Conservation (phyloP, 345 rosid species). For the Corchorus capsularis region DNA sequence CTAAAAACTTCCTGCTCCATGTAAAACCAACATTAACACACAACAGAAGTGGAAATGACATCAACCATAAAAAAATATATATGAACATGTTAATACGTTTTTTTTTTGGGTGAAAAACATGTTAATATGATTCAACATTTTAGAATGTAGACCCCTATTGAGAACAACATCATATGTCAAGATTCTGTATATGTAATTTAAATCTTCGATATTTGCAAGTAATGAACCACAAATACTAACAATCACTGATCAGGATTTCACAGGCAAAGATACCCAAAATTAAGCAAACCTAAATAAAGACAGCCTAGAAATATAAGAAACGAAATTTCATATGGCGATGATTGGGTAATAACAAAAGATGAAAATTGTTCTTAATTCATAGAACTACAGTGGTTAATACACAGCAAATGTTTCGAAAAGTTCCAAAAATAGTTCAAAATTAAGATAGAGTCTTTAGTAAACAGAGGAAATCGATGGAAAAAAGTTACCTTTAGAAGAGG, state of each 20-base stretch:
- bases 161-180: neutral
- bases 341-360: too few species aligned
- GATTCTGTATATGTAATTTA: neutral
- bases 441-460: too few species aligned
- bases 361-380: too few species aligned
- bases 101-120: too few species aligned
- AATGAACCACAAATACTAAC: neutral
- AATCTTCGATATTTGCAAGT: neutral
- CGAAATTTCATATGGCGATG: too few species aligned
- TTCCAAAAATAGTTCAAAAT: too few species aligned
- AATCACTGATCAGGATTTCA: too few species aligned
- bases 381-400: too few species aligned
- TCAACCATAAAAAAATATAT: neutral
- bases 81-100: neutral
- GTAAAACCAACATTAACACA: slow-evolving; percentile 15
- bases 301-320: too few species aligned
- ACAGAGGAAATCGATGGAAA: neutral
- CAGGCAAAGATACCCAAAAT: too few species aligned
- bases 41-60: neutral
- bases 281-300: too few species aligned
- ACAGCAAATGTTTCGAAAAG: too few species aligned
- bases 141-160: neutral
- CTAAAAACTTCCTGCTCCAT: slow-evolving; percentile 15
- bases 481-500: neutral
- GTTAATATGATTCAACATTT: neutral